Evolutionary conservation across 805 yeast species (phyloP).

Genomic region (Kodamaea leandrae): DNA sequence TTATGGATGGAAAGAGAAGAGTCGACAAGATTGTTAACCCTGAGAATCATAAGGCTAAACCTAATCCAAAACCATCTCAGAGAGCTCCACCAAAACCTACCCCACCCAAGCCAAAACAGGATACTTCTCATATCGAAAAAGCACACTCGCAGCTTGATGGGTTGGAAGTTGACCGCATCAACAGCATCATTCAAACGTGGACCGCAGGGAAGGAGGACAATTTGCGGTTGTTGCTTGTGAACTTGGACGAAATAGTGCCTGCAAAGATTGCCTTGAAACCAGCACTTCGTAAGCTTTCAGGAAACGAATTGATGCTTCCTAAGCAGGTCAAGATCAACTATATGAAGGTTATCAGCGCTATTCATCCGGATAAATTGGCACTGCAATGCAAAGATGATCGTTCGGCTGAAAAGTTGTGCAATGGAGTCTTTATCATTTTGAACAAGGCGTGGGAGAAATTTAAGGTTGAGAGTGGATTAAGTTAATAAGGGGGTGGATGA

Average conservation of each 20-base stretch:
- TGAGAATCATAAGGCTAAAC: constrained; percentile 24
- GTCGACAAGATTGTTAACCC: constrained; percentile 68
- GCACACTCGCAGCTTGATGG: constrained; percentile 10
- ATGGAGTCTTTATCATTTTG: constrained; percentile 76
- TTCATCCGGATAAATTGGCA: constrained; percentile 79
- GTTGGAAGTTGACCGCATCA: constrained; percentile 9
- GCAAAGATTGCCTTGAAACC: constrained; percentile 33
- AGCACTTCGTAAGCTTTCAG: constrained; percentile 24
- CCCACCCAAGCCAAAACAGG: constrained; percentile 29
- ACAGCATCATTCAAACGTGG: constrained; percentile 12
- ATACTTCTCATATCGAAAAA: constrained; percentile 11
- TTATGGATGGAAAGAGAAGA: constrained; percentile 80
- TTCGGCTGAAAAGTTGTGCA: constrained; percentile 81
- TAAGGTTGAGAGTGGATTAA: constrained; percentile 18
- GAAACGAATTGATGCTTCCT: constrained; percentile 79
- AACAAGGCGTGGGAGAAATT: constrained; percentile 68
- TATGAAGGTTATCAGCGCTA: constrained; percentile 74
- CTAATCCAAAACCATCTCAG: constrained; percentile 11
- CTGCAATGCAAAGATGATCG: constrained; percentile 38
- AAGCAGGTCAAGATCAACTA: constrained; percentile 85
- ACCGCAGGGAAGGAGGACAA: constrained; percentile 43
- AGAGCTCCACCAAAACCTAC: constrained; percentile 15
- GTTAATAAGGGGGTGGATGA: neutral
- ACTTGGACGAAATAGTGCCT: constrained; percentile 64
- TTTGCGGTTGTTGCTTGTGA: constrained; percentile 69